phyloP scores from a whole-genome alignment of 2,329 filamentous ascomycete species.

The Aspergillus sp. region DNA sequence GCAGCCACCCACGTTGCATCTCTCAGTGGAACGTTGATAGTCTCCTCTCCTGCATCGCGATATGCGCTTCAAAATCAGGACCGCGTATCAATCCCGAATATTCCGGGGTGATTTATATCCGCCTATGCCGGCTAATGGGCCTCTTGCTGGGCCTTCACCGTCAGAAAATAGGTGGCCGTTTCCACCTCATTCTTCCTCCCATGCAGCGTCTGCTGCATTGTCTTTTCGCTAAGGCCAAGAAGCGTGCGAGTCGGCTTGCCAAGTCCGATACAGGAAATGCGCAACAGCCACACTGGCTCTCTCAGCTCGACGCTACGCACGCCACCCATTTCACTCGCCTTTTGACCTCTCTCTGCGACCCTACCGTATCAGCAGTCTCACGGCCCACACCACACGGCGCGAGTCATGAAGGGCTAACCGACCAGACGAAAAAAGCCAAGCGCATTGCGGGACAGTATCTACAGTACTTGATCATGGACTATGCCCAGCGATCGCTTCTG shows the following conservation, averaged over 20 bases:
- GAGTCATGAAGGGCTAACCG: constrained; percentile 56
- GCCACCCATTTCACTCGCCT: constrained; percentile 58
- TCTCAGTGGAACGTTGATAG: constrained; percentile 53
- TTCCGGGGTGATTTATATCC: constrained; percentile 54
- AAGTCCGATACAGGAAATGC: constrained; percentile 29
- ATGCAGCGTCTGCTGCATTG: constrained; percentile 60
- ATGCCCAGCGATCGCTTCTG: constrained; percentile 57
- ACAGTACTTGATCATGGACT: constrained; percentile 62
- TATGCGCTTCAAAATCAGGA: constrained; percentile 40
- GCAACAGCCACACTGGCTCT: constrained; percentile 39
- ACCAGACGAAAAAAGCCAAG: constrained; percentile 63
- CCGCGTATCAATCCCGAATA: constrained; percentile 37
- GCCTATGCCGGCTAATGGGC: constrained; percentile 59
- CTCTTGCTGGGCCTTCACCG: constrained; percentile 62
- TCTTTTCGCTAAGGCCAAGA: constrained; percentile 56
- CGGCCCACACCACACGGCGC: constrained; percentile 35
- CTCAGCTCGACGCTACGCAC: constrained; percentile 47
- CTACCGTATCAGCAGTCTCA: constrained; percentile 61
- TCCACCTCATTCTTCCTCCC: constrained; percentile 61
- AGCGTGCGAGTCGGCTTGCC: constrained; percentile 33
- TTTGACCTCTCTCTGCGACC: constrained; percentile 64
- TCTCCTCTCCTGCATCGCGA: constrained; percentile 44
- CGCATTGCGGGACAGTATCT: constrained; percentile 62
- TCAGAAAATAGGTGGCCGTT: constrained; percentile 62
- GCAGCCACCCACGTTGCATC: constrained; percentile 46